phyloP scores from a whole-genome alignment of 2,329 filamentous ascomycete species.

The Fusarium siculi region DNA sequence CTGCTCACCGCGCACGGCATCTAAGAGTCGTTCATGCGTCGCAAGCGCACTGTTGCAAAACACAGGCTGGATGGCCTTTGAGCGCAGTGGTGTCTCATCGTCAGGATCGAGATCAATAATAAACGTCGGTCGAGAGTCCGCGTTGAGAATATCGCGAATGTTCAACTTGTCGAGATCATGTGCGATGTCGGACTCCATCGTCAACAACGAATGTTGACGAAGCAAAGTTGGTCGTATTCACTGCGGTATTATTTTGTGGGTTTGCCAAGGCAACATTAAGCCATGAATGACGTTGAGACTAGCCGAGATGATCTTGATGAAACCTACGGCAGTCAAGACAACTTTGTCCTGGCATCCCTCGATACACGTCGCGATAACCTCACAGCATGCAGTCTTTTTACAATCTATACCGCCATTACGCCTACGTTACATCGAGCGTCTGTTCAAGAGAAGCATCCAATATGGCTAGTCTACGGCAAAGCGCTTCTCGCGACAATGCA shows the following conservation, averaged over 20 bases:
- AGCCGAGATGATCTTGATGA: neutral
- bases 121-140: conserved; percentile 53
- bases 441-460: neutral
- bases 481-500: neutral
- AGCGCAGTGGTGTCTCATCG: conserved; percentile 24
- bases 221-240: neutral
- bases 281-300: conserved; percentile 18
- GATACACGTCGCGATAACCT: neutral
- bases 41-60: conserved; percentile 51
- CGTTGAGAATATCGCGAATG: conserved; percentile 58
- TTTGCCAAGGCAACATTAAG: neutral
- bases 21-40: conserved; percentile 48
- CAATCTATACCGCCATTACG: neutral
- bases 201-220: neutral
- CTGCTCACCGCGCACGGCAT: conserved; percentile 41
- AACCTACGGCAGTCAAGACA: neutral
- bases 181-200: conserved; percentile 25
- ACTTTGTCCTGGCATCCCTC: neutral
- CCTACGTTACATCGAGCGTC: rapidly evolving
- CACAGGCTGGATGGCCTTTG: conserved; percentile 45
- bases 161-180: conserved; percentile 46
- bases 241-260: conserved; percentile 14
- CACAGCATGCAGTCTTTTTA: neutral
- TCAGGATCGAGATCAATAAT: conserved; percentile 53
- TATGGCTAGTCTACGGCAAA: neutral